phyloP scores from a whole-genome alignment of 192 early-diverging fungal genomes.

The Radiomyces spectabilis region DNA sequence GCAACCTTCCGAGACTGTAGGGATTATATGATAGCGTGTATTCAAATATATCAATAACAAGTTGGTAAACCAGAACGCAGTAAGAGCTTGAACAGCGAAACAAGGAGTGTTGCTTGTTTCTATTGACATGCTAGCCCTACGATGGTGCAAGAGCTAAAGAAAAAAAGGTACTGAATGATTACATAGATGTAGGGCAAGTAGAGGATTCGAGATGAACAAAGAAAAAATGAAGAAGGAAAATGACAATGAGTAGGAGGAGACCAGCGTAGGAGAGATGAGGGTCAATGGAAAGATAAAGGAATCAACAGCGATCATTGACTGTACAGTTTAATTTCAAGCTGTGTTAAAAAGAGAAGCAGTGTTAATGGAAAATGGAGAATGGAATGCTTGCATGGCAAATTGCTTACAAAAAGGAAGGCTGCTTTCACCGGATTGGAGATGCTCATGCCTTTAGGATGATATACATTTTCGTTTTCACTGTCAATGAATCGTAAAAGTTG shows the following conservation, averaged over 20 bases:
- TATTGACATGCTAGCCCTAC: not conserved
- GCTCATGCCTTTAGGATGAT: conserved; percentile 11
- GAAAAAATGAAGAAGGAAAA: not conserved
- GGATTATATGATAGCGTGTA: too few relatives aligned
- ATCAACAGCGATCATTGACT: not conserved
- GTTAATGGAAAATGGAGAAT: not conserved
- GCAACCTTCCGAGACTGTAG: too few relatives aligned
- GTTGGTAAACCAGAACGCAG: too few relatives aligned
- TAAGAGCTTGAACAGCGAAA: too few relatives aligned
- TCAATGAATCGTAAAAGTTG: conserved; percentile 23
- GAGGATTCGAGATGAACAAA: not conserved
- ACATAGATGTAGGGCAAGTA: not conserved
- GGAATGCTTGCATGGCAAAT: not conserved
- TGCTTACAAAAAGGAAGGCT: conserved; percentile 31
- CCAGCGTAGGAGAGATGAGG: not conserved
- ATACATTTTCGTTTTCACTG: conserved; percentile 23
- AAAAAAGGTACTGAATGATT: not conserved
- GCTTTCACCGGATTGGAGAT: conserved; percentile 25
- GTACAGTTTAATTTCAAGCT: conserved; percentile 18
- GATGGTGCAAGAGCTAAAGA: not conserved
- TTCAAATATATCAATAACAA: too few relatives aligned
- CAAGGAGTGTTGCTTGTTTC: not conserved
- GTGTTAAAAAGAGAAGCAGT: not conserved
- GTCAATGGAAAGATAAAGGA: not conserved
- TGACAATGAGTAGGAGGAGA: not conserved